These are phyloP conservation scores for Margaritispora aquatica DNA, from an alignment of 495 filamentous ascomycete species.

Conservation along the genomic window DNA sequence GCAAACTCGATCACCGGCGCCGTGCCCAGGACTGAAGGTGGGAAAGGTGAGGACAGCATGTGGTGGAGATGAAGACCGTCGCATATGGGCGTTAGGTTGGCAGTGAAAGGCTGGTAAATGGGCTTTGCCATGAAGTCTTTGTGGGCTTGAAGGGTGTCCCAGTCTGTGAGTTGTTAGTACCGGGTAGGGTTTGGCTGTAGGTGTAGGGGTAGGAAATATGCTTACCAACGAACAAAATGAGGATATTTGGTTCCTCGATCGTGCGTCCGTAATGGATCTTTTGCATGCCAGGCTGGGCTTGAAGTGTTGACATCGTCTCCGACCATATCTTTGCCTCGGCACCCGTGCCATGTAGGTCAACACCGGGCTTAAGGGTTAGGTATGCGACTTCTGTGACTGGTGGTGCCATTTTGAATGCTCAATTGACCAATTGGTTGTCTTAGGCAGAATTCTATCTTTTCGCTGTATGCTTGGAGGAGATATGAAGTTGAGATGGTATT, in stretches of 20 bases:
- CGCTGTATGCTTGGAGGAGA: no score
- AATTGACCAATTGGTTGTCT: neutral
- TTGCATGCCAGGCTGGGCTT: conserved; percentile 3
- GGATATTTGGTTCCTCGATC: conserved; percentile 1
- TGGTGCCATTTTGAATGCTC: neutral
- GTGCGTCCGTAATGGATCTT: conserved; percentile 1
- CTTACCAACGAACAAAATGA: conserved; percentile 14
- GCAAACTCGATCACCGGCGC: conserved; percentile 6
- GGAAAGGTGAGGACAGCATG: neutral
- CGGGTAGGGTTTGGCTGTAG: neutral
- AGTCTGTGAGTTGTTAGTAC: conserved; percentile 2
- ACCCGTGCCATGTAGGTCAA: neutral
- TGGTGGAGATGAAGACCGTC: conserved; percentile 5
- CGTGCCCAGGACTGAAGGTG: neutral
- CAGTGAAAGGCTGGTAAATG: conserved; percentile 6
- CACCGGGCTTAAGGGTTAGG: conserved; percentile 10
- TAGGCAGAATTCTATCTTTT: no score
- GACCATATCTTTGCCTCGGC: conserved; percentile 4
- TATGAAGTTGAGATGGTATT: neutral
- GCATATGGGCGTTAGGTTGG: neutral
- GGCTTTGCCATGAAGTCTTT: conserved; percentile 10
- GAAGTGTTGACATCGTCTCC: conserved; percentile 5
- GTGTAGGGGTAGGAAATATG: neutral
- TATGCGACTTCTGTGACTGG: conserved; percentile 5
- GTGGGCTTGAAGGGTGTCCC: conserved; percentile 9